Conservation (phyloP, 129 eudicot genomes). For the Artemisia tridentata region DNA sequence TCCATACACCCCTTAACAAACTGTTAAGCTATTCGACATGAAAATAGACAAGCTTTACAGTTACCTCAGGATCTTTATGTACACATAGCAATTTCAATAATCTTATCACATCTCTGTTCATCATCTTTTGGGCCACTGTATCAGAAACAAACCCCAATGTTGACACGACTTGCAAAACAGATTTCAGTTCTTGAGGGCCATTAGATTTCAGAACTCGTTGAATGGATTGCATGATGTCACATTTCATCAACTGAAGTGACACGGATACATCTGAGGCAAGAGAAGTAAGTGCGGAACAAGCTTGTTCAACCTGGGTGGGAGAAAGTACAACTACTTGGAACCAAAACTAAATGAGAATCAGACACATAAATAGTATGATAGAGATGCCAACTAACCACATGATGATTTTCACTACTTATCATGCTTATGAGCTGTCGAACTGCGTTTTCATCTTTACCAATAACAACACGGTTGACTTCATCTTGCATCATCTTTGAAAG, state of each 20-base stretch:
- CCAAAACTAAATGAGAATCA: constrained; percentile 3
- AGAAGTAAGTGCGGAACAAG: constrained; percentile 86
- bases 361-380: neutral
- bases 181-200: constrained; percentile 69
- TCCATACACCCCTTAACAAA: neutral
- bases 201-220: constrained; percentile 67
- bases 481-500: constrained; percentile 95
- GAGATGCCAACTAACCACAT: constrained; percentile 75
- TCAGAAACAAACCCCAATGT: constrained; percentile 78
- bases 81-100: constrained; percentile 73
- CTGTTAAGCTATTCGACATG: neutral
- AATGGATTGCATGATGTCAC: constrained; percentile 93
- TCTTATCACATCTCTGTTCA: constrained; percentile 76
- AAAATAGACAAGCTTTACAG: neutral
- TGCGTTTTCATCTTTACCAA: constrained; percentile 96
- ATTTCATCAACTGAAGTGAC: constrained; percentile 80
- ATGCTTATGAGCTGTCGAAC: constrained; percentile 93
- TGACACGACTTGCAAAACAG: constrained; percentile 84
- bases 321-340: constrained; percentile 21
- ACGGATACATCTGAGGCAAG: constrained; percentile 84
- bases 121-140: constrained; percentile 74
- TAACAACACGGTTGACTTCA: constrained; percentile 76
- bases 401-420: constrained; percentile 94
- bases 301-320: constrained; percentile 88
- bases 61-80: constrained; percentile 80